Base-by-base conservation (phyloP, 345 rosid genomes). In the Hibiscus tridactylites region DNA sequence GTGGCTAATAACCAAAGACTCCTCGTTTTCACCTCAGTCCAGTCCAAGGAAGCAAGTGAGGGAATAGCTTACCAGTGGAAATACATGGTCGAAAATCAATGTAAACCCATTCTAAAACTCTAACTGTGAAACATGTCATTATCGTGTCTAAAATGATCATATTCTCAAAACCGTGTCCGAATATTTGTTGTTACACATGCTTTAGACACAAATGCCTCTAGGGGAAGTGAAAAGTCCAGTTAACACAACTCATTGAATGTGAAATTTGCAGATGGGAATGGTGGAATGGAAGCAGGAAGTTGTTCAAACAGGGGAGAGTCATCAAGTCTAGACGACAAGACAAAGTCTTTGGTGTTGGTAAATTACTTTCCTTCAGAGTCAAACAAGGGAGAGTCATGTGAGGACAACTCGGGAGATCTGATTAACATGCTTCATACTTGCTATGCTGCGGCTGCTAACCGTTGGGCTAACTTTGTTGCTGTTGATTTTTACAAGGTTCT, bases 11-110 rank as follows among this genome's bases (percentile, higher is more conserved):
- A 85, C 79, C 86, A 83, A 50, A 83, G 89, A 66, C 79, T 89
- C 13, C 79, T 89, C 7, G 89, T 86, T 0, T 87, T 89, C 81
- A 86, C 91, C 24, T 89, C 91, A 0, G 74, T 73, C 7, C 6
- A 68, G 68, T 79, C 90, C 16, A 89, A 89, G 77, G 90, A 89
- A 78, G 54, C 71, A 37, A 62, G 75, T 24, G 95, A 89, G 77
- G 90, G 88, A 54, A 86, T 89, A 12, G 91, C 95, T 17, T 89
- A 86, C 71, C 95, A 89, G 64, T 89, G 95, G 95, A 85, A 79
- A 49, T 89, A 83, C 85, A 89, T 87, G 95, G 91, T 86, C 24
- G 95, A 87, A 83, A 89, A 89, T 72, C 91, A 87, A 26, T 89
- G 94, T 87, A 83, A 74, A 77, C 13, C 66, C 6, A 15, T 16